Evolutionary conservation across 2,329 filamentous ascomycete genomes (phyloP).

Genomic region (Claviceps sp.): DNA sequence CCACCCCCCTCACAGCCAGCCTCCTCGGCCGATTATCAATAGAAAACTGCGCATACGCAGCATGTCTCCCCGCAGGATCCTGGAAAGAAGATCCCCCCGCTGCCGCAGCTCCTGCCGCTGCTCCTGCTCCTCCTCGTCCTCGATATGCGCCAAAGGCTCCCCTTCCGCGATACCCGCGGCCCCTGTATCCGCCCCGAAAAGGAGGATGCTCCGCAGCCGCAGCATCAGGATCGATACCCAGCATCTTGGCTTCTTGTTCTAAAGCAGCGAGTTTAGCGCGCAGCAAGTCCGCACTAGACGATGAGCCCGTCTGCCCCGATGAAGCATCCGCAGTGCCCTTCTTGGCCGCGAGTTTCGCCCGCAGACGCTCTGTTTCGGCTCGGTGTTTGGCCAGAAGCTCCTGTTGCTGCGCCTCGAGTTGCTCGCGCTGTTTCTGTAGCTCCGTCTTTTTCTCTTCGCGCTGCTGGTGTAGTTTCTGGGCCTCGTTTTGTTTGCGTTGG

Average conservation of each 20-base stretch:
- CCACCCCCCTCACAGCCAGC: slow-evolving; percentile 49
- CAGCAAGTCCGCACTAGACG: slow-evolving; percentile 48
- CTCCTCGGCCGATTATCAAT: slow-evolving; percentile 65
- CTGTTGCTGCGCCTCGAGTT: slow-evolving; percentile 51
- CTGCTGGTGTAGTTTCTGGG: slow-evolving; percentile 55
- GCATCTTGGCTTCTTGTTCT: slow-evolving; percentile 55
- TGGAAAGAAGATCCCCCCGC: slow-evolving; percentile 20
- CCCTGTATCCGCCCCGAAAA: slow-evolving; percentile 25
- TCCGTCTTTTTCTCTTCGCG: slow-evolving; percentile 49
- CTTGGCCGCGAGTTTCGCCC: slow-evolving; percentile 33
- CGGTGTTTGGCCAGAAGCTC: slow-evolving; percentile 49
- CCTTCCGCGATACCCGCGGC: slow-evolving; percentile 21
- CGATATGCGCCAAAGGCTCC: slow-evolving; percentile 9
- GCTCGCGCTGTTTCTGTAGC: slow-evolving; percentile 45
- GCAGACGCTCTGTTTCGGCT: slow-evolving; percentile 52
- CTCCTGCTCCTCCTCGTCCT: no score
- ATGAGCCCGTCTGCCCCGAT: slow-evolving; percentile 13
- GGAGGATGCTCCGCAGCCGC: slow-evolving; percentile 26
- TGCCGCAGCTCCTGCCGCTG: slow-evolving; percentile 8
- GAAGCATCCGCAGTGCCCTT: slow-evolving; percentile 14
- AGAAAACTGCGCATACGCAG: slow-evolving; percentile 48
- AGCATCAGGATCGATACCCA: slow-evolving; percentile 51
- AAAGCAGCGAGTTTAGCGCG: slow-evolving; percentile 59
- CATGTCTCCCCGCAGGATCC: slow-evolving; percentile 34
- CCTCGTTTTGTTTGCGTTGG: slow-evolving; percentile 53